These are phyloP conservation scores for Chaetomiaceae sp. DNA, from an alignment of 2,329 filamentous ascomycete genomes.

Conservation along the genomic window DNA sequence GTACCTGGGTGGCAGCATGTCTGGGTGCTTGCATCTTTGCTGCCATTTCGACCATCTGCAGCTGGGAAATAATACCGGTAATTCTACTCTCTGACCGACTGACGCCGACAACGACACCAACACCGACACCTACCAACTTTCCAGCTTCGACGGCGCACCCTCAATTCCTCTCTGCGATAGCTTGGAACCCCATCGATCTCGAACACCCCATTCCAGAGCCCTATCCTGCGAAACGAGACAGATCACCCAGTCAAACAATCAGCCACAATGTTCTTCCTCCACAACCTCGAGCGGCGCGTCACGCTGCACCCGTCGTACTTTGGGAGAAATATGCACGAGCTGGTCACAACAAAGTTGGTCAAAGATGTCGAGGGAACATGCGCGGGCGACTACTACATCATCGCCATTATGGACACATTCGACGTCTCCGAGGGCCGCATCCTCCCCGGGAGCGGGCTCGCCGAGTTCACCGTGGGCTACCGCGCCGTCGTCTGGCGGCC, in stretches of 20 bases:
- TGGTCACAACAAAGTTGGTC: conserved; percentile 83
- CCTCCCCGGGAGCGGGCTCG: conserved; percentile 82
- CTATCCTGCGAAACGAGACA: not conserved
- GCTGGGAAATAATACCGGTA: not conserved
- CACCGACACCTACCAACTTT: not conserved
- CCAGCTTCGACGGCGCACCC: not conserved
- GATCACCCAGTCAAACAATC: not conserved
- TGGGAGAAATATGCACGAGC: conserved; percentile 84
- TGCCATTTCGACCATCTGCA: not conserved
- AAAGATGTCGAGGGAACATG: conserved; percentile 94
- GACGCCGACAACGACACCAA: not conserved
- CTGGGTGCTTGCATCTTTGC: conserved; percentile 4
- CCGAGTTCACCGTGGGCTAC: conserved; percentile 92
- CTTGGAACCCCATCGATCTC: too few relatives aligned
- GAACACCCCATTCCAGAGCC: not conserved
- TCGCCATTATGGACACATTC: conserved; percentile 95
- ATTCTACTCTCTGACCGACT: not conserved
- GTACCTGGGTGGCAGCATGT: conserved; percentile 10
- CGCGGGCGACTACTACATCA: conserved; percentile 94
- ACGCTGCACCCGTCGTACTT: conserved; percentile 97
- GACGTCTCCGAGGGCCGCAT: conserved; percentile 92
- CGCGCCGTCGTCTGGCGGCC: conserved; percentile 96
- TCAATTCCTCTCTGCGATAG: too few relatives aligned
- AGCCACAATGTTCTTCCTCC: conserved; percentile 87
- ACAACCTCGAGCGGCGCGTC: conserved; percentile 91